These are phyloP conservation scores for Phialophora verrucosa DNA, from an alignment of 2,329 filamentous ascomycete genomes.

Conservation along the genomic window DNA sequence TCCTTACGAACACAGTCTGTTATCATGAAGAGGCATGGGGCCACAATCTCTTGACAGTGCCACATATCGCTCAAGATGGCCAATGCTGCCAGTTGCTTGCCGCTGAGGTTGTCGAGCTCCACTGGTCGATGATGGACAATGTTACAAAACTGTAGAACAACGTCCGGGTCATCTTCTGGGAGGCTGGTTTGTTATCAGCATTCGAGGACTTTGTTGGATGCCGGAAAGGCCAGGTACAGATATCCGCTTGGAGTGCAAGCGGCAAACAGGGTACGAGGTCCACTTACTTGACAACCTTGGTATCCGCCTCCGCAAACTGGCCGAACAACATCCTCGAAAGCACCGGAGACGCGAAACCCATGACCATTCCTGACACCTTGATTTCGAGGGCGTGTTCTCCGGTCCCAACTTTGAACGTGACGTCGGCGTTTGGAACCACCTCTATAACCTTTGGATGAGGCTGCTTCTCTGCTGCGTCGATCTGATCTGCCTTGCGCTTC, in stretches of 20 bases:
- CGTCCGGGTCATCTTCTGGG: not conserved
- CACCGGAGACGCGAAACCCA: not conserved
- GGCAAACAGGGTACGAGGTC: not conserved
- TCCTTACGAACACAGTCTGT: not conserved
- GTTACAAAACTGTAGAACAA: constrained; percentile 8
- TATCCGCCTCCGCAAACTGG: constrained; percentile 1
- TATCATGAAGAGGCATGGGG: not conserved
- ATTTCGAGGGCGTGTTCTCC: constrained; percentile 1
- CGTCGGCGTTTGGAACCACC: not conserved
- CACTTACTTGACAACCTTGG: not conserved
- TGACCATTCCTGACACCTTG: not conserved
- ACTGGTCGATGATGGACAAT: not conserved
- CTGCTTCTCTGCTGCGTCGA: not conserved
- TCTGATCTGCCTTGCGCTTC: constrained; percentile 1
- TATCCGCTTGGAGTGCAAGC: too few relatives aligned
- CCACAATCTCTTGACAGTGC: not conserved
- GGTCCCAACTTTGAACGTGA: not conserved
- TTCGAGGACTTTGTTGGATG: not conserved
- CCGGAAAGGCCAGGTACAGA: not conserved
- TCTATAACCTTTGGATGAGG: not conserved
- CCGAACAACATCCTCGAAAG: not conserved
- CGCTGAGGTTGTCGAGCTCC: not conserved
- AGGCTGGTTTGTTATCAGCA: constrained; percentile 1
- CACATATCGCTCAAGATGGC: not conserved
- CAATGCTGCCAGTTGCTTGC: not conserved